phyloP scores from a whole-genome alignment of 345 rosid genomes.

The Hibiscus mutabilis region DNA sequence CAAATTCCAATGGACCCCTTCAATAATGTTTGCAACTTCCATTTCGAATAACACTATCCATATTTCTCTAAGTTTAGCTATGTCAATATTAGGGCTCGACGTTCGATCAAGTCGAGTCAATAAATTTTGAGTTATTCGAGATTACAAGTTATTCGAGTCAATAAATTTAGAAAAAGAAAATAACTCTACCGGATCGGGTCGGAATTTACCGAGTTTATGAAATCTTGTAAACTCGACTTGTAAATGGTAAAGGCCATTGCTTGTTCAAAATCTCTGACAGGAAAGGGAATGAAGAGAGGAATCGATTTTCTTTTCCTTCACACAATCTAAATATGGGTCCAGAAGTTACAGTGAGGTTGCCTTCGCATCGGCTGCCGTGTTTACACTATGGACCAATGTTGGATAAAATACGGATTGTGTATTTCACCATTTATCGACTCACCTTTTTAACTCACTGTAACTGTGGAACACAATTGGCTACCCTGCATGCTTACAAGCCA shows the following conservation, averaged over 20 bases:
- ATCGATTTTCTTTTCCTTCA: conserved; percentile 10
- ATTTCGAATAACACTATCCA: not conserved
- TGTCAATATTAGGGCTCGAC: too few relatives aligned
- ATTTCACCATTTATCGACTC: not conserved
- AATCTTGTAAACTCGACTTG: too few relatives aligned
- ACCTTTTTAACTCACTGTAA: not conserved
- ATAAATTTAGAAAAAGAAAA: too few relatives aligned
- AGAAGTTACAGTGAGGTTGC: conserved; percentile 7
- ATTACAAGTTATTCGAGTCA: too few relatives aligned
- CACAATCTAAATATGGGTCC: conserved; percentile 15
- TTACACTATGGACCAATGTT: not conserved
- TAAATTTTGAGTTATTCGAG: too few relatives aligned
- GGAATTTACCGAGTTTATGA: too few relatives aligned
- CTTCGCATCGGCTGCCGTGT: conserved; percentile 16
- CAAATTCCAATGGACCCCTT: not conserved
- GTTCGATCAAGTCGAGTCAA: too few relatives aligned
- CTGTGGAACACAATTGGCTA: not conserved
- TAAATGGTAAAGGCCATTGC: not conserved
- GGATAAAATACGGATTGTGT: not conserved
- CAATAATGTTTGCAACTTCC: not conserved
- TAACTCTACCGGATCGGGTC: too few relatives aligned
- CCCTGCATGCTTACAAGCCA: not conserved
- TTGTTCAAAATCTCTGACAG: conserved; percentile 15
- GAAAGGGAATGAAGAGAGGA: conserved; percentile 14
- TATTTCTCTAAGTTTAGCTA: not conserved